Conservation (phyloP, 2,329 filamentous ascomycete species). For the Aspergillus versicolor region DNA sequence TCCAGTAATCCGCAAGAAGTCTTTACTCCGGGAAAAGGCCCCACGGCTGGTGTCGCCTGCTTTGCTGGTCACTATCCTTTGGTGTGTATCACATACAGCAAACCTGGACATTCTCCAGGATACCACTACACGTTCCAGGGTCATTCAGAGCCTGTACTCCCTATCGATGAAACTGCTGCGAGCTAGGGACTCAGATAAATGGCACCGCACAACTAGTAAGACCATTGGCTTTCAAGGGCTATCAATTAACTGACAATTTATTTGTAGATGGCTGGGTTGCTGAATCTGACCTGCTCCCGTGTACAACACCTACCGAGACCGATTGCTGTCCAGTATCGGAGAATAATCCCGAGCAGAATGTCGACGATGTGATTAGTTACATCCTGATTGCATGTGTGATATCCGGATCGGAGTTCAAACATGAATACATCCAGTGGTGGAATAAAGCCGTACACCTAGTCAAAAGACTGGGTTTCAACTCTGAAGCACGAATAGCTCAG, state of each 20-base stretch:
- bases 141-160: conserved; percentile 30
- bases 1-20: conserved; percentile 47
- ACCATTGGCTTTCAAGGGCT: rapidly evolving
- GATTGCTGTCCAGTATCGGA: background rate
- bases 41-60: conserved; percentile 47
- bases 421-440: conserved; percentile 51
- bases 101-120: conserved; percentile 46
- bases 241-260: background rate
- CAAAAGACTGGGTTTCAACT: conserved; percentile 7
- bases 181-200: conserved; percentile 25
- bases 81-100: conserved; percentile 50
- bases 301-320: background rate
- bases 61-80: conserved; percentile 50
- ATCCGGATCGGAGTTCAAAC: conserved; percentile 51
- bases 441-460: conserved; percentile 45
- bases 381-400: conserved; percentile 48
- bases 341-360: background rate
- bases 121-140: conserved; percentile 42
- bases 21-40: conserved; percentile 41
- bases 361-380: conserved; percentile 48
- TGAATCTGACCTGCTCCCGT: background rate
- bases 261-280: background rate
- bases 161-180: conserved; percentile 34
- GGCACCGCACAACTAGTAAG: background rate
- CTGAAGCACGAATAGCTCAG: background rate